phyloP scores from a whole-genome alignment of 306 rosid species.

The Quercus wislizeni region DNA sequence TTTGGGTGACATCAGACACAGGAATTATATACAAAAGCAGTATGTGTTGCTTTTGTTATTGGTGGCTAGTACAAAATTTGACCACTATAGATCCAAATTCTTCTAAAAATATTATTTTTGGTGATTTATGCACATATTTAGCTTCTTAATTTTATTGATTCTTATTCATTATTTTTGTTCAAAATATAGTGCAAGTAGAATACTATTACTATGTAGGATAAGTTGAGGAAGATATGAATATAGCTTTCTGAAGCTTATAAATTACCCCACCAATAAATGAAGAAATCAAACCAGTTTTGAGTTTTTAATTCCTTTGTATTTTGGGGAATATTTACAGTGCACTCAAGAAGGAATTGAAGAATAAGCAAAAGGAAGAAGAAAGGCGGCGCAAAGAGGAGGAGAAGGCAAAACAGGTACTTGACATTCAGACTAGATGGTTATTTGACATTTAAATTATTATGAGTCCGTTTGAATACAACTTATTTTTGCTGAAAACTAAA shows the following conservation, averaged over 20 bases:
- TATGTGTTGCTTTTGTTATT: neutral
- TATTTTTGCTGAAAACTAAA: no score
- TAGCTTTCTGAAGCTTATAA: neutral
- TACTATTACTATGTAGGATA: neutral
- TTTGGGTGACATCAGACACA: neutral
- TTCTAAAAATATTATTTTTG: neutral
- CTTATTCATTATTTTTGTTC: neutral
- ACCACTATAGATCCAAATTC: neutral
- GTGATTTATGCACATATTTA: neutral
- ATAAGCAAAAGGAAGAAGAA: slow-evolving; percentile 70
- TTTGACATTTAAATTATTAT: no score
- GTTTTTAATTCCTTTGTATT: neutral
- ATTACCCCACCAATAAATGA: neutral
- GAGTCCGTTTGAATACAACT: no score
- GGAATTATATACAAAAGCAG: neutral
- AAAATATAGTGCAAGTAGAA: neutral
- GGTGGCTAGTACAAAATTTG: neutral
- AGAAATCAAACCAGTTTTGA: no score
- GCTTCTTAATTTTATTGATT: neutral
- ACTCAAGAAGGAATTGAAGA: slow-evolving; percentile 65
- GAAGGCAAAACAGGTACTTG: slow-evolving; percentile 58
- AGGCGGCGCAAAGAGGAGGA: slow-evolving; percentile 74
- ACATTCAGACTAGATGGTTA: no score
- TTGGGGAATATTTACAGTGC: slow-evolving; percentile 45
- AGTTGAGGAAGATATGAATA: neutral